Base-by-base conservation (phyloP, 805 yeast genomes). In the Cyberlindnera maritima region DNA sequence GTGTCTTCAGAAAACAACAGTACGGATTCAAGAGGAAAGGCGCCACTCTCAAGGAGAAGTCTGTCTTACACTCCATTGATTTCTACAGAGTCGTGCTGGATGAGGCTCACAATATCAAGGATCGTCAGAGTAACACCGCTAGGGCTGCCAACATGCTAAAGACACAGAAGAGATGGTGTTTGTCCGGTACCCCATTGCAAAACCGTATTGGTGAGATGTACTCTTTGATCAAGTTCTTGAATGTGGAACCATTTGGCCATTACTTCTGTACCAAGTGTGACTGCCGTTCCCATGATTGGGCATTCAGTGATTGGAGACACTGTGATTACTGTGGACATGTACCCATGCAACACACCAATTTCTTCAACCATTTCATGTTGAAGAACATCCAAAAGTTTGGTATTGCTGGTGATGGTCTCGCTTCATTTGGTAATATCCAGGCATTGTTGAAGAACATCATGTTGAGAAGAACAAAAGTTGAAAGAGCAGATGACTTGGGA, bases 91-190 rank as follows among this genome's bases (percentile, higher is more conserved):
- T 92, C 9, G 79, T 94, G 14, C 69, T 94, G 43, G 99, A 94
- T 68, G 99, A 94, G 63, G 99, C 99, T 1, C 99, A 94, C 64
- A 92, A 92, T 60, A 92, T 94, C 71, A 94, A 94, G 62, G 98
- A 94, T 64, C 76, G 98, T 48, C 90, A 90, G 46, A 83, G 94
- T 44, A 92, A 92, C 21, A 94, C 99, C 0, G 91, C 98, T 0
- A 83, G 86, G 56, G 96, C 98, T 2, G 97, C 96, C 1, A 88
- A 88, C 61, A 71, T 73, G 49, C 67, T 94, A 47, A 68, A 75
- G 28, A 80, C 96, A 10, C 71, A 80, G 43, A 88, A 89, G 58
- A 69, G 96, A 54, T 88, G 96, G 86, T 94, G 99, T 66, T 65
- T 94, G 26, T 80, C 96, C 4, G 99, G 99, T 56, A 94, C 99